phyloP scores from a whole-genome alignment of 73 alveolate genomes.

The Symbiodinium pilosum region DNA sequence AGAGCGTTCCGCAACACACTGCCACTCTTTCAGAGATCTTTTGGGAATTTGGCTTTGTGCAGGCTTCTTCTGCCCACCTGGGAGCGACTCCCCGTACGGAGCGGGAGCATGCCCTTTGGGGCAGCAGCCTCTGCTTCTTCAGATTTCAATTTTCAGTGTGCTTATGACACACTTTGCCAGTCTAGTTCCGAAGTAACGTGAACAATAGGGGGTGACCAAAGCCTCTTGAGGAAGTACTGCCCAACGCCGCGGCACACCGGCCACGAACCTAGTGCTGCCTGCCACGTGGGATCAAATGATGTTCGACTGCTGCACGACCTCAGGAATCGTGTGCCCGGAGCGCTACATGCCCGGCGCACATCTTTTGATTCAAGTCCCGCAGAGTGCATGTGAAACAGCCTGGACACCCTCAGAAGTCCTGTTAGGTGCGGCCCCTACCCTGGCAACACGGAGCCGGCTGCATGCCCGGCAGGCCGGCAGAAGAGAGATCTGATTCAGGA shows the following conservation, averaged over 20 bases:
- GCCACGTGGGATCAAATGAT: not conserved
- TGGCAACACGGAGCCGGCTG: conserved; percentile 73
- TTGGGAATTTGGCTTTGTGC: too few species aligned
- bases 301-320: not conserved
- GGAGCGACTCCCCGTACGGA: conserved; percentile 55
- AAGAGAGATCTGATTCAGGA: too few species aligned
- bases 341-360: conserved; percentile 50
- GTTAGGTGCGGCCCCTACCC: conserved; percentile 92
- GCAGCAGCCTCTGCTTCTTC: not conserved
- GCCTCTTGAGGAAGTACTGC: conserved; percentile 45
- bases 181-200: too few species aligned
- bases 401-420: not conserved
- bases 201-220: too few species aligned
- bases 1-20: too few species aligned
- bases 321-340: conserved; percentile 90
- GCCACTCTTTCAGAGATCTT: too few species aligned
- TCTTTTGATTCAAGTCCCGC: not conserved
- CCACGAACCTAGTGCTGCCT: not conserved
- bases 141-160: too few species aligned
- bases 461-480: conserved; percentile 81
- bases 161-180: too few species aligned
- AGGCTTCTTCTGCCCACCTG: conserved; percentile 93
- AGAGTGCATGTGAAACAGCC: too few species aligned
- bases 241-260: conserved; percentile 94
- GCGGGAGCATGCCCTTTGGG: conserved; percentile 94